phyloP scores from a whole-genome alignment of 2,329 filamentous ascomycete species.

The Monilinia vaccinii-corymbosi region DNA sequence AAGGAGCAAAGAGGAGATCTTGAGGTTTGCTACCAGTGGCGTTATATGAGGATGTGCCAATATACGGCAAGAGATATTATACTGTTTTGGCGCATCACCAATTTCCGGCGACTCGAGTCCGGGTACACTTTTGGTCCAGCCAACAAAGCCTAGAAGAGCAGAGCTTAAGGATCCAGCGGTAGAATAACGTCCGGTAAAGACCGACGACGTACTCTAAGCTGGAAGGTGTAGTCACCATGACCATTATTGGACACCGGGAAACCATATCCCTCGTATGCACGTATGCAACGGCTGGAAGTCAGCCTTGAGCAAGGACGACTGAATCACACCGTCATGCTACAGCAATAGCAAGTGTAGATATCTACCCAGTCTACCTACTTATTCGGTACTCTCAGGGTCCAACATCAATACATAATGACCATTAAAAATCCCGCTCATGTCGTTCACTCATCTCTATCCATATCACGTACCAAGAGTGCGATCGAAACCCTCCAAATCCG shows the following conservation, averaged over 20 bases:
- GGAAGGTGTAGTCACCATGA: not conserved
- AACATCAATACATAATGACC: no score
- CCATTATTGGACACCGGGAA: not conserved
- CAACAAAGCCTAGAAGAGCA: not conserved
- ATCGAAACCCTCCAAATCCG: no score
- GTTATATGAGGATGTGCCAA: not conserved
- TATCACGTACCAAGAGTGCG: no score
- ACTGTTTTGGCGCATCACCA: not conserved
- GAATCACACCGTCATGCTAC: not conserved
- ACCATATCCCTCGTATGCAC: not conserved
- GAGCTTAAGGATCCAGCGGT: not conserved
- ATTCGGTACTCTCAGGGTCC: not conserved
- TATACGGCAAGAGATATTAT: not conserved
- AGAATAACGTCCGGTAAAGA: not conserved
- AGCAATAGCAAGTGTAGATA: not conserved
- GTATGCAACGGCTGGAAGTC: no score
- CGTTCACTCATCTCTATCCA: no score
- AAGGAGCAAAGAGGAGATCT: conserved; percentile 34
- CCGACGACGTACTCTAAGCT: no score
- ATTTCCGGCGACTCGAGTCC: not conserved
- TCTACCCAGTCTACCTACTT: not conserved
- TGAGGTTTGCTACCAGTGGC: conserved; percentile 43
- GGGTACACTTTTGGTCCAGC: not conserved
- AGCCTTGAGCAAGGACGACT: not conserved
- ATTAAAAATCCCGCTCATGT: no score